phyloP scores from a whole-genome alignment of 495 filamentous ascomycete genomes.

The Xylaria acuta region DNA sequence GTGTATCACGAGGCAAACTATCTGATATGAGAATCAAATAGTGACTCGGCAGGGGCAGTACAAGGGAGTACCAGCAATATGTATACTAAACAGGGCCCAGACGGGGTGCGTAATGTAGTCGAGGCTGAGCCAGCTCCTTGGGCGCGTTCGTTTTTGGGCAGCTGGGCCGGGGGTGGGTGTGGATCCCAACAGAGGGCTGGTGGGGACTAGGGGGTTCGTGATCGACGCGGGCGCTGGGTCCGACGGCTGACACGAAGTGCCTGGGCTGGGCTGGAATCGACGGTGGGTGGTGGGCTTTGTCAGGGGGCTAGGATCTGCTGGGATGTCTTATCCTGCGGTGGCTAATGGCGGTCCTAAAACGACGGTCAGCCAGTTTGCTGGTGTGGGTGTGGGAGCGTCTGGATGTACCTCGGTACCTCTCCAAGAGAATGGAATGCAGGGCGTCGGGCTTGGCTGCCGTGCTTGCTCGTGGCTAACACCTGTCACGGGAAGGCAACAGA shows the following conservation, averaged over 20 bases:
- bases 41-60: slow-evolving; percentile 34
- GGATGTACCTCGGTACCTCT: slow-evolving; percentile 16
- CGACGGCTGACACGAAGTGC: slow-evolving; percentile 42
- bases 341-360: slow-evolving; percentile 19
- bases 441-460: slow-evolving; percentile 22
- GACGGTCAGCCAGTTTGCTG: slow-evolving; percentile 18
- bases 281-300: background rate
- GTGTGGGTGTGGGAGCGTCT: slow-evolving; percentile 12
- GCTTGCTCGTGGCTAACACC: slow-evolving; percentile 8
- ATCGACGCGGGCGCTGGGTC: slow-evolving; percentile 24
- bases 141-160: slow-evolving; percentile 30
- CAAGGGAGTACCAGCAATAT: slow-evolving; percentile 27
- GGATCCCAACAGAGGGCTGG: slow-evolving; percentile 22
- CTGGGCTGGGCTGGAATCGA: slow-evolving; percentile 36
- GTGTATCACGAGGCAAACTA: slow-evolving; percentile 45
- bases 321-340: slow-evolving; percentile 22
- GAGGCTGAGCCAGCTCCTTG: slow-evolving; percentile 41
- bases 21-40: slow-evolving; percentile 39
- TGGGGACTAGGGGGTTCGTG: slow-evolving; percentile 19
- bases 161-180: slow-evolving; percentile 22
- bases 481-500: slow-evolving; percentile 23
- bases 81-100: slow-evolving; percentile 31
- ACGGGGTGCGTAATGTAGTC: slow-evolving; percentile 37
- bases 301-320: slow-evolving; percentile 14
- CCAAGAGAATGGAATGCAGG: slow-evolving; percentile 23